phyloP scores from a whole-genome alignment of 2,329 filamentous ascomycete genomes.

The Ploettnerulaceae sp. region DNA sequence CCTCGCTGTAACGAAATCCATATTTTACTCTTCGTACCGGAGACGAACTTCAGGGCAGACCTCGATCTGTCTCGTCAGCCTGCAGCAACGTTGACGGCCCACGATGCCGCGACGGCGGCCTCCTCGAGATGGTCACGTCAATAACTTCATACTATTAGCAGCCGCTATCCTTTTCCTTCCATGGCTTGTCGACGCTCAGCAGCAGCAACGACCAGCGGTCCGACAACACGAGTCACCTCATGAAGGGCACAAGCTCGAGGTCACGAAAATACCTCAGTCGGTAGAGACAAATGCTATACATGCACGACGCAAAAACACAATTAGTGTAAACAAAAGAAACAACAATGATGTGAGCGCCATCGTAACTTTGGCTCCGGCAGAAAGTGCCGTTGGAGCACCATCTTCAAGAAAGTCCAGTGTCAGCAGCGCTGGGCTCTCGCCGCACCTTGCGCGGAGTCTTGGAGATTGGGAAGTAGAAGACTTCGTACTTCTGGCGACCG shows the following conservation, averaged over 20 bases:
- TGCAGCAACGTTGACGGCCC: slow-evolving; percentile 37
- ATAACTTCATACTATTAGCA: slow-evolving; percentile 46
- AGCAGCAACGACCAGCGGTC: slow-evolving; percentile 47
- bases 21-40: background rate
- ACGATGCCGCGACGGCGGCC: slow-evolving; percentile 59
- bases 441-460: slow-evolving; percentile 90
- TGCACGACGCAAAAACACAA: slow-evolving; percentile 8
- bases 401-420: slow-evolving; percentile 59
- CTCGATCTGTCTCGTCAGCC: slow-evolving; percentile 21
- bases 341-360: slow-evolving; percentile 82
- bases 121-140: slow-evolving; percentile 51
- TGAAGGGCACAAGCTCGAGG: slow-evolving; percentile 29
- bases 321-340: slow-evolving; percentile 9
- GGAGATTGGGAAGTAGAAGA: slow-evolving; percentile 99
- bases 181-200: slow-evolving; percentile 58
- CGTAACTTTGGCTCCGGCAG: slow-evolving; percentile 94
- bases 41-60: slow-evolving; percentile 13
- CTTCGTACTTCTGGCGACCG: slow-evolving; percentile 99
- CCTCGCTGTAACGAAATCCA: background rate
- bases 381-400: slow-evolving; percentile 95
- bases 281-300: slow-evolving; percentile 1
- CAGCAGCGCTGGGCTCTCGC: slow-evolving; percentile 64
- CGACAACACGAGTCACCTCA: slow-evolving; percentile 31
- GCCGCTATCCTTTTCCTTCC: slow-evolving; percentile 55
- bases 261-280: slow-evolving; percentile 24